These are phyloP conservation scores for Rhazya stricta DNA, from an alignment of 257 asterid species.

Conservation along the genomic window DNA sequence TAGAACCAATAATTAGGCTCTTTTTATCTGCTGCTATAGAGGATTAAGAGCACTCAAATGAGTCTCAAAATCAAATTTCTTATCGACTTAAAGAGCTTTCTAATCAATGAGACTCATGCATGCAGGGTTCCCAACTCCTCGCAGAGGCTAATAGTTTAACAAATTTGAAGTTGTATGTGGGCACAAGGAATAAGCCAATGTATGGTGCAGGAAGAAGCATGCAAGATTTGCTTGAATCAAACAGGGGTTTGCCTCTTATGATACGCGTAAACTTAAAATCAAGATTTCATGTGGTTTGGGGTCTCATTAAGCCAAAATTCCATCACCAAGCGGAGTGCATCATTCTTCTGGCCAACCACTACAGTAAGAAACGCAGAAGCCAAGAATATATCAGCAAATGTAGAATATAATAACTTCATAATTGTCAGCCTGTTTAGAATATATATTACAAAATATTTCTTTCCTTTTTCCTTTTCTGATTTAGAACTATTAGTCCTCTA, in stretches of 20 bases:
- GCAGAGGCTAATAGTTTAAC: slow-evolving; percentile 41
- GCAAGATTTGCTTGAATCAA: slow-evolving; percentile 66
- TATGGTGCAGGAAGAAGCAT: slow-evolving; percentile 80
- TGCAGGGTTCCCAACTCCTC: slow-evolving; percentile 38
- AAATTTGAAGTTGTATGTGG: slow-evolving; percentile 34
- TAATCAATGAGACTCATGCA: not conserved
- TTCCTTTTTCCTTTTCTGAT: too few species aligned
- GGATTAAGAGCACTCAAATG: not conserved
- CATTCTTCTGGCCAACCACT: slow-evolving; percentile 27
- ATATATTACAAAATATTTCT: too few species aligned
- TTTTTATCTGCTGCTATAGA: too few species aligned
- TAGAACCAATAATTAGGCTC: too few species aligned
- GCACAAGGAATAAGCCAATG: slow-evolving; percentile 59
- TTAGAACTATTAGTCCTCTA: too few species aligned
- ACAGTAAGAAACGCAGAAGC: slow-evolving; percentile 47
- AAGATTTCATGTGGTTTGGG: slow-evolving; percentile 54
- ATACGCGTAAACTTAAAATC: slow-evolving; percentile 42
- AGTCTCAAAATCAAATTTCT: too few species aligned
- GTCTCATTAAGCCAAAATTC: slow-evolving; percentile 44
- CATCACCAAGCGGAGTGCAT: slow-evolving; percentile 50
- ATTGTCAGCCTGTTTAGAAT: too few species aligned
- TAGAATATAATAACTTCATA: slow-evolving; percentile 16
- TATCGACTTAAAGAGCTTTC: not conserved
- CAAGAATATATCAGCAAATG: slow-evolving; percentile 55
- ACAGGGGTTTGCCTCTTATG: slow-evolving; percentile 45